Evolutionary conservation across 2,329 filamentous ascomycete species (phyloP), one percentile per base, ranked within the genome.

Genomic region (Sporothrix phasma): DNA sequence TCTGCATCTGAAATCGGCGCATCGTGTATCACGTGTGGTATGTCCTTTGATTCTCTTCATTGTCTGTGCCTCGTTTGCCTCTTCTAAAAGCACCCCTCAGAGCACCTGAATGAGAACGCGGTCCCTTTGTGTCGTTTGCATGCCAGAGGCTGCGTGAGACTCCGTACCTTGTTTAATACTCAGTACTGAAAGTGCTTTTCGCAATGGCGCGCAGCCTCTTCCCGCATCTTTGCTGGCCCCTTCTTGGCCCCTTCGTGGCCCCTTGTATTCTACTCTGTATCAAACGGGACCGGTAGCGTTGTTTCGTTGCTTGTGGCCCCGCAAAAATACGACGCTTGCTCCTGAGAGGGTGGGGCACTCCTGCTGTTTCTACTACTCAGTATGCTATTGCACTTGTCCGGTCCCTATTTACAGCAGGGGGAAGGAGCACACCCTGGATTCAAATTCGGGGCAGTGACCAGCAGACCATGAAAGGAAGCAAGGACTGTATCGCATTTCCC

Each of bases 321-420:
- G 62, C 64, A 61, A 51, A 49, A 63, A 65, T 43, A 63, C 26
- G 26, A 47, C 64, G 61, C 64, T 63, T 63, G 64, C 64, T 66
- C 64, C 64, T 66, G 62, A 66, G 53, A 51, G n/a, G 47, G 64
- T 61, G 64, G 64, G 56, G 60, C 60, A 60, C 60, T 41, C 64
- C 26, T 58, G 24, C 59, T 58, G 19, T 10, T 22, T 31, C 17
- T 34, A 10, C 24, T 19, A 22, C 49, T 17, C 19, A 43, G 19
- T 24, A 37, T 10, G 34, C 60, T 41, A 43, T 41, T 34, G 17
- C 60, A 51, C 58, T 41, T 34, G 17, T 22, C n/a, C 26, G 24
- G 39, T 64, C 19, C 58, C 59, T 56, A 51, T 59, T 62, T 45
- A 54, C 49, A 63, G 61, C 51, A 62, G 41, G 49, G 47, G 47